These are phyloP conservation scores for Nakazawaea ambrosiae DNA, from an alignment of 805 yeast genomes.

Conservation along the genomic window DNA sequence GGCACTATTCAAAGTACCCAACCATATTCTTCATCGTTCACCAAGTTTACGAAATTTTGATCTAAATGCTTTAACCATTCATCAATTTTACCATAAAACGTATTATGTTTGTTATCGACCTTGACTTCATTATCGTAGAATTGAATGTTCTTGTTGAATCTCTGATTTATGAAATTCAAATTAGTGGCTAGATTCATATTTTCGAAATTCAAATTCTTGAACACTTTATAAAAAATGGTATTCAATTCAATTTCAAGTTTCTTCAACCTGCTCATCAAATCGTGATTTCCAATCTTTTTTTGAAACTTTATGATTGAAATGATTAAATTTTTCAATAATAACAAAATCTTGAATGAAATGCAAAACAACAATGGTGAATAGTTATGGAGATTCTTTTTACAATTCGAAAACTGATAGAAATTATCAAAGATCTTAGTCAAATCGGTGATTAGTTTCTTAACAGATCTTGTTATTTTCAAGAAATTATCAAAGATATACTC, in stretches of 20 bases:
- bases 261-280: conserved; percentile 10
- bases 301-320: conserved; percentile 11
- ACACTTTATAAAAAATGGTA: conserved; percentile 6
- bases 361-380: conserved; percentile 21
- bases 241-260: conserved; percentile 8
- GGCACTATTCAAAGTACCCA: conserved; percentile 4
- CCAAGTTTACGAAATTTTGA: neutral
- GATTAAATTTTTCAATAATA: conserved; percentile 7
- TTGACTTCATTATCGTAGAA: conserved; percentile 1
- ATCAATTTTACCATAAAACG: conserved; percentile 1
- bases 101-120: neutral
- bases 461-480: conserved; percentile 21
- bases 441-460: conserved; percentile 20
- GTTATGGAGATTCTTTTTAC: neutral
- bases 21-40: conserved; percentile 8
- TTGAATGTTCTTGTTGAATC: conserved; percentile 8
- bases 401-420: neutral
- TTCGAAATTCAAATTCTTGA: conserved; percentile 6
- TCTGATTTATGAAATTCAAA: conserved; percentile 8
- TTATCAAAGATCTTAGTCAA: conserved; percentile 12
- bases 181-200: conserved; percentile 4
- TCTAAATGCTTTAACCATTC: conserved; percentile 10
- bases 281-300: conserved; percentile 11
- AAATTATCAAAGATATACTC: conserved; percentile 23
- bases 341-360: conserved; percentile 19